Percentiles rank a stretch among this genome's conserved stretches.
These are phyloP conservation scores for Amanita brunnescens DNA, from an alignment of 768 basidiomycete genomes.

Conservation along the genomic window DNA sequence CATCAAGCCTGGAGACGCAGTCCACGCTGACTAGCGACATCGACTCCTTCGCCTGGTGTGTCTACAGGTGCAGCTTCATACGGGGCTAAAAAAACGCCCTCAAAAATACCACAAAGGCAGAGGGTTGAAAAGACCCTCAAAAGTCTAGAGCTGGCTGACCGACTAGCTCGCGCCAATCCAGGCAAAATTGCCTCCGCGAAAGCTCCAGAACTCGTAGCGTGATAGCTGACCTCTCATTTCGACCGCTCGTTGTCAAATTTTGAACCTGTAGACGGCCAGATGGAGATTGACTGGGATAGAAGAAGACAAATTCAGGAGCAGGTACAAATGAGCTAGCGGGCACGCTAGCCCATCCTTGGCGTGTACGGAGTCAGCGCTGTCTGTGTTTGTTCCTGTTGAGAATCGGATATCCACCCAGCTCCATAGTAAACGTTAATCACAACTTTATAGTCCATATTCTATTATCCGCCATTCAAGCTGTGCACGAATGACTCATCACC, in stretches of 20 bases:
- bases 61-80: neutral
- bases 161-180: constrained; percentile 35
- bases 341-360: constrained; percentile 22
- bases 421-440: neutral
- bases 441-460: too few species aligned
- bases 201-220: neutral
- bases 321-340: constrained; percentile 19
- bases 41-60: neutral
- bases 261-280: neutral
- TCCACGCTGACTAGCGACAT: neutral
- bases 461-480: too few species aligned
- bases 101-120: neutral
- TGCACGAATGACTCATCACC: too few species aligned
- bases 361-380: constrained; percentile 19
- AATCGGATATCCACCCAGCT: neutral
- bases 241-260: neutral
- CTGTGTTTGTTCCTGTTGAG: neutral
- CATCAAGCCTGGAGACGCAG: neutral
- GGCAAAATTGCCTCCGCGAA: constrained; percentile 25
- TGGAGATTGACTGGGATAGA: constrained; percentile 30
- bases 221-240: neutral
- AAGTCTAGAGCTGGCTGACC: constrained; percentile 17
- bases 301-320: constrained; percentile 24
- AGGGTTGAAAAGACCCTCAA: neutral
- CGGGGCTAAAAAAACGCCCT: neutral